Evolutionary conservation across 2,329 filamentous ascomycete genomes (phyloP).

Genomic region (Fusarium ramigenum): DNA sequence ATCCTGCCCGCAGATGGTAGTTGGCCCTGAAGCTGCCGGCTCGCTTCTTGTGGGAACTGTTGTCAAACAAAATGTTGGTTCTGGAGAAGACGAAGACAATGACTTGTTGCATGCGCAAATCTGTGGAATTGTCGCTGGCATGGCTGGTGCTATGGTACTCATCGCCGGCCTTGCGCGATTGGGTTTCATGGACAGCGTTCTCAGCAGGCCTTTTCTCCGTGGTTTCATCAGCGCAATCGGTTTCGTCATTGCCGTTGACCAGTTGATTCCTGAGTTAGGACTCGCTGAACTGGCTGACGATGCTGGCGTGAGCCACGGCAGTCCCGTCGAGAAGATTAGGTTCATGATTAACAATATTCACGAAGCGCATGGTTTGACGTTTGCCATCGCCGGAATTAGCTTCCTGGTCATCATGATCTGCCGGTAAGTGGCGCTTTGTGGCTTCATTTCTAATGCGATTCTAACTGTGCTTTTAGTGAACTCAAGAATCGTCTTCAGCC

Average conservation of each 20-base stretch:
- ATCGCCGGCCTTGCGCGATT: constrained; percentile 84
- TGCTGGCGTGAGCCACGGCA: constrained; percentile 78
- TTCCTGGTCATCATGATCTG: constrained; percentile 92
- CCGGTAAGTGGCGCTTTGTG: constrained; percentile 61
- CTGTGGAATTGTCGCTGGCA: constrained; percentile 86
- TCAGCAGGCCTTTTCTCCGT: constrained; percentile 89
- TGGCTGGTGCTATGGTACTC: constrained; percentile 90
- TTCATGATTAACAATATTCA: constrained; percentile 77
- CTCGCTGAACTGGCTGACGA: constrained; percentile 73
- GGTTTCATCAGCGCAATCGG: constrained; percentile 98
- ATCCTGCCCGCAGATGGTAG: constrained; percentile 90
- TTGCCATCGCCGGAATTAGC: constrained; percentile 78
- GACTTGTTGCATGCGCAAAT: constrained; percentile 78
- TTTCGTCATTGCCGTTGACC: constrained; percentile 94
- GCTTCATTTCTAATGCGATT: not conserved
- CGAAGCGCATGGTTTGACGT: constrained; percentile 78
- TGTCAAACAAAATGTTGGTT: constrained; percentile 79
- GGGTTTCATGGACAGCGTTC: constrained; percentile 92
- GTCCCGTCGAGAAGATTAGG: constrained; percentile 83
- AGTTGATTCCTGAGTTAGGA: constrained; percentile 90
- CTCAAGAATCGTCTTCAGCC: constrained; percentile 84
- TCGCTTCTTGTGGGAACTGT: constrained; percentile 90
- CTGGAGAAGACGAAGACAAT: constrained; percentile 71
- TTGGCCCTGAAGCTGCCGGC: constrained; percentile 93
- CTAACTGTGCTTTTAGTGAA: constrained; percentile 61